These are phyloP conservation scores for Goffeauzyma gilvescens DNA, from an alignment of 768 basidiomycete species.

Conservation along the genomic window DNA sequence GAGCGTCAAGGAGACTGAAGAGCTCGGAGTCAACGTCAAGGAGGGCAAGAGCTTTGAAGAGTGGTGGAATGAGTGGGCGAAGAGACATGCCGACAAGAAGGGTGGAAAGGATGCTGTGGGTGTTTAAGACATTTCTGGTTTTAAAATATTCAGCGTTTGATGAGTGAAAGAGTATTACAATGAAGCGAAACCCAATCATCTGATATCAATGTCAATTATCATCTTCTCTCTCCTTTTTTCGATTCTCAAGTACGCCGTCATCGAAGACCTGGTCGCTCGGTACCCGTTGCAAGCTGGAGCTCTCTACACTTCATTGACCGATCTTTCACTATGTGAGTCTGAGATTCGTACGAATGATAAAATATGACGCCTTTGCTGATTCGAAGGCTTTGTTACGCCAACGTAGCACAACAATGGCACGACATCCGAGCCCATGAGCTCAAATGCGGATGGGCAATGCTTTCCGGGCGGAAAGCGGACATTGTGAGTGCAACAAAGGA, in stretches of 20 bases:
- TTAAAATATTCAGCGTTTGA: no score
- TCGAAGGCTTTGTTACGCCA: neutral
- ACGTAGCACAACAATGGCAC: slow-evolving; percentile 27
- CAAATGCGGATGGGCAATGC: slow-evolving; percentile 19
- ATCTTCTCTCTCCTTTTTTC: no score
- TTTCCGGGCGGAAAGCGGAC: slow-evolving; percentile 27
- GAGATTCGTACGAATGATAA: no score
- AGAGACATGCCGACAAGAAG: neutral
- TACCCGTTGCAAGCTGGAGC: slow-evolving; percentile 26
- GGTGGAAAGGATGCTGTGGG: no score
- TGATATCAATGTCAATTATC: no score
- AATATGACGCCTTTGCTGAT: neutral
- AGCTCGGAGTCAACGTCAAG: slow-evolving; percentile 39
- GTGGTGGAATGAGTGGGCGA: slow-evolving; percentile 49
- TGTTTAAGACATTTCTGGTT: no score
- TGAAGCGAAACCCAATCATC: no score
- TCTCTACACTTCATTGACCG: slow-evolving; percentile 23
- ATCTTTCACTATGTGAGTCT: slow-evolving; percentile 25
- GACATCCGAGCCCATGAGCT: slow-evolving; percentile 18
- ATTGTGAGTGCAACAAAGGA: neutral
- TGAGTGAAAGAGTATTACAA: no score
- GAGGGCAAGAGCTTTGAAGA: slow-evolving; percentile 51
- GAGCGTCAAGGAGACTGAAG: slow-evolving; percentile 54
- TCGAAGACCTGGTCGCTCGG: no score
- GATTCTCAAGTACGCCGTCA: no score